Base-by-base conservation (phyloP, 2,329 filamentous ascomycete genomes). In the Sclerotinia borealis region DNA sequence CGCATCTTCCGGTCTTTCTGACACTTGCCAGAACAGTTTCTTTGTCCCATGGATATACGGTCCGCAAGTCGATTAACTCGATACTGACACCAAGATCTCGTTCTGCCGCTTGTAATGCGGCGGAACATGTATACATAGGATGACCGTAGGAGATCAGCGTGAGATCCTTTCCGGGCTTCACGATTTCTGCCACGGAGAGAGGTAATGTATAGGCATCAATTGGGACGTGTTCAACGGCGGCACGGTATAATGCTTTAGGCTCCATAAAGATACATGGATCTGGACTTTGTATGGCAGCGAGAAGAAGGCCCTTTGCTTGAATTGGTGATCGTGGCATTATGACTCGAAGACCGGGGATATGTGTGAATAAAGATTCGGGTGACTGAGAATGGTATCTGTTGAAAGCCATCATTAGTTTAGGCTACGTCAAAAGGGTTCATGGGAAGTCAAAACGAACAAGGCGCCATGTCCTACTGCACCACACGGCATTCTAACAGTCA, bases 211-310 rank as follows among this genome's bases (percentile, higher is more conserved):
- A 91, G 7, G 84, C 78, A 61, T 85, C 85, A n/a, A 82, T 81
- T 0, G 88, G 88, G 0, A 91, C 88, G 69, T 91, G 85, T 70
- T 91, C 88, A 25, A 90, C 85, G 0, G 88, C 85, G 1, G 88
- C 88, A 34, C 88, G 84, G 72, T 91, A 91, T 3, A 91, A 76
- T 31, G 88, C 85, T 75, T 91, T 91, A 1, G 88, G 88, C 70
- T 91, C 88, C 85, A 91, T 85, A 74, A 91, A 91, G 45, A 91
- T 79, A 60, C 90, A 87, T 0, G 88, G 88, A 72, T 91, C 88
- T 45, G 85, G 83, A 71, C 79, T 81, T 59, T 85, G 82, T 37
- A 90, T 86, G 1, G 83, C 78, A 4, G 84, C 80, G 3, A 90
- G 79, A 10, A 91, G 77, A 1, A 91, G 78, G 9, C 88, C 88